Base-by-base conservation (phyloP, 768 basidiomycete genomes). In the Chiua virens region DNA sequence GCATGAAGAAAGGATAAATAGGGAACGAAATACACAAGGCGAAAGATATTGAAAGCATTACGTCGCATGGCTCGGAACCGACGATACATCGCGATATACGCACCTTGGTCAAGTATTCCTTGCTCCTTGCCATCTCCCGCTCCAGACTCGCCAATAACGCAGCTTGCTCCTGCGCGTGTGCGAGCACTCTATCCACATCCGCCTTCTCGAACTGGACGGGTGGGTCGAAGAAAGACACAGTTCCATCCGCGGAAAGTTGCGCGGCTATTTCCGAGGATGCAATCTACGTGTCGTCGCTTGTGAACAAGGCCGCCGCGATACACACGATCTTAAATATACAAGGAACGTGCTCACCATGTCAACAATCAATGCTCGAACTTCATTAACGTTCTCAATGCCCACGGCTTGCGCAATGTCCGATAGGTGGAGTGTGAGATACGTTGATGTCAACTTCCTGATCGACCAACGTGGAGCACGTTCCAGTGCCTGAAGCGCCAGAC, bases 391-490 rank as follows among this genome's bases (percentile, higher is more conserved):
- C 5, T 78, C 73, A 18, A 74, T 66, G 3, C 69, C 73, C 25
- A 77, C 57, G 3, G 66, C 60, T 15, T 74, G 75, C 3, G 79
- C 85, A 44, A 95, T 90, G 56, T 93, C 89, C 0, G 76, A 68
- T 8, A 94, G 70, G 32, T 85, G 79, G 15, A 92, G 80, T 0
- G 88, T 90, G 36, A 92, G 76, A 60, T 92, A 96, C 3, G 92
- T 92, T 45, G 80, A 80, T 0, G 87, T 93, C 50, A 94, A 80
- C 64, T 83, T 87, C 68, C 82, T 84, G 58, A 94, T 80, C 42
- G 81, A 73, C 84, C 92, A 92, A 18, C 87, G 76, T 0, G 89
- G 87, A 1, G 89, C 85, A 15, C 82, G 81, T 6, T 79, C 78
- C 23, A 91, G 71, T 3, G 82, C 87, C 54, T 85, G 84, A 34